Evolutionary conservation across 768 basidiomycete species (phyloP), one percentile per base, ranked within the genome.

Genomic region (Tylopilus subfusipes): DNA sequence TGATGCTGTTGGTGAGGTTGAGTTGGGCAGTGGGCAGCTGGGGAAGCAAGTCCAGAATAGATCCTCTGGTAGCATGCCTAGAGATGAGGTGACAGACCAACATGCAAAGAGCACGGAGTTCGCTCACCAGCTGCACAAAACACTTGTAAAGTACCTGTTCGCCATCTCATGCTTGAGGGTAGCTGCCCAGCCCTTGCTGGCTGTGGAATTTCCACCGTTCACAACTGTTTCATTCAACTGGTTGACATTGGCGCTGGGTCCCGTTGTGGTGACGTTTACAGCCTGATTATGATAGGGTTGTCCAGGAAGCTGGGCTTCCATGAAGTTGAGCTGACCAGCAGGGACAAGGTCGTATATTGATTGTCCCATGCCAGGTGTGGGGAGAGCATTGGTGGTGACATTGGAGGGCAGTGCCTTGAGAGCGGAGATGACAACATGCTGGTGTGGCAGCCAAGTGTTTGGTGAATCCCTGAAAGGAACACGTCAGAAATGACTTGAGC

Each of bases 41-140:
- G 21, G 87, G 79, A 4, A 95, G 72, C 36, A 93, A 19, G 16
- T 78, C 80, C 0, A 82, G 77, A 42, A 98, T 88, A 5, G 84
- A 84, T 5, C 95, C 95, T 31, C 95, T 95, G 0, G 93, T 97
- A 13, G 90, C 85, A 59, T 85, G 81, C 90, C 89, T 90, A 45
- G 6, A 14, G 42, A 44, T 34, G 18, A 34, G 22, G 42, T 50
- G 36, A 42, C 12, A 39, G 42, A 46, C 38, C 6, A 8, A 19
- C 11, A 11, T 53, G 21, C 3, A 22, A 25, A 59, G 31, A 34
- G 14, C 2, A 16, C 2, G 5, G 18, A 6, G 5, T 2, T 5
- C 11, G 12, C 80, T 62, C 57, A 91, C 94, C 95, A 98, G 60
- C 90, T 92, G 70, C 95, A 97, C 57, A 96, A 78, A 2, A 83